Conservation (phyloP, 2,329 filamentous ascomycete genomes). For the Trichoderma breve region DNA sequence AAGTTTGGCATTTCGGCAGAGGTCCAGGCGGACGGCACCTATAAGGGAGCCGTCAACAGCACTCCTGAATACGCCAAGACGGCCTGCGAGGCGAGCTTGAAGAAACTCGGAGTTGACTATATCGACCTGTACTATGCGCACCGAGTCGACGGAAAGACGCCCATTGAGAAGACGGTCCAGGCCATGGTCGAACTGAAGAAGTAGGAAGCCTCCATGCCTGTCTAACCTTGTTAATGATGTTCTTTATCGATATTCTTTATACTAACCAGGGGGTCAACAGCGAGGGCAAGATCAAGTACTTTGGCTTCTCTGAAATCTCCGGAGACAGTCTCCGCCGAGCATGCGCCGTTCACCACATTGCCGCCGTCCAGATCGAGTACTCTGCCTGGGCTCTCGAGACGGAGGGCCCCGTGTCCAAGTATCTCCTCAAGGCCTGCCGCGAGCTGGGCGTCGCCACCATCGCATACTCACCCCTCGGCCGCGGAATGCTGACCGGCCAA, state of each 20-base stretch:
- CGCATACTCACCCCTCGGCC: conserved; percentile 58
- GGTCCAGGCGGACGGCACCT: conserved; percentile 21
- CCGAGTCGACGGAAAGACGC: conserved; percentile 45
- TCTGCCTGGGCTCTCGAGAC: conserved; percentile 56
- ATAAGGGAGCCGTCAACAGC: background rate
- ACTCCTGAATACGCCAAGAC: conserved; percentile 22
- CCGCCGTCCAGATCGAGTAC: conserved; percentile 55
- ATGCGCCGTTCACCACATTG: conserved; percentile 47
- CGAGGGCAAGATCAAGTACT: conserved; percentile 56
- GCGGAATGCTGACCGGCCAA: conserved; percentile 55
- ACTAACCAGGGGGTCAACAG: background rate
- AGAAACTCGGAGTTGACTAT: conserved; percentile 49
- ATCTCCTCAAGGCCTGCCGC: conserved; percentile 51
- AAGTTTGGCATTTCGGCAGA: conserved; percentile 33
- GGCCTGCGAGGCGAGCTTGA: conserved; percentile 37
- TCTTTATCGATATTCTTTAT: too few species aligned
- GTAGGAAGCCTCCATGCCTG: background rate
- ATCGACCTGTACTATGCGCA: conserved; percentile 59
- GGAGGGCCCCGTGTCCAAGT: conserved; percentile 47
- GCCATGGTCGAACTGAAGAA: conserved; percentile 48
- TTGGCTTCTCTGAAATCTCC: conserved; percentile 55
- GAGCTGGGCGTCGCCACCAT: conserved; percentile 58
- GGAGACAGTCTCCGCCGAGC: conserved; percentile 51
- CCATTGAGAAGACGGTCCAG: conserved; percentile 50
- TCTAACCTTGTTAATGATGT: background rate